phyloP scores from a whole-genome alignment of 345 rosid genomes.

The Anastatica hierochuntica region DNA sequence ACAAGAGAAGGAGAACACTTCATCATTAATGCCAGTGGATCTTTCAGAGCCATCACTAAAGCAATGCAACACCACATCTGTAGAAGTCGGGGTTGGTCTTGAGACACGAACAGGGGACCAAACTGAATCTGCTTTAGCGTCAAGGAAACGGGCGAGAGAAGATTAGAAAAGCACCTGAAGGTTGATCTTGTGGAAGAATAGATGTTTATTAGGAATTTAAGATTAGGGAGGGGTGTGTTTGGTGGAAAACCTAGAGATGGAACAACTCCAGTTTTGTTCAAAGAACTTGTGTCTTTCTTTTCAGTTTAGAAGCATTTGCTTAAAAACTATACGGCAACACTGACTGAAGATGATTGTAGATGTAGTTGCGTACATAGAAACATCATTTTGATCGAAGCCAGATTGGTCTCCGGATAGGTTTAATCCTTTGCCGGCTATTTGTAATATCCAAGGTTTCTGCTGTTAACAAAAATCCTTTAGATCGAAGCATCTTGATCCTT shows the following conservation, averaged over 20 bases:
- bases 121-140: slow-evolving; percentile 7
- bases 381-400: no score
- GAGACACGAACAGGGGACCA: background rate
- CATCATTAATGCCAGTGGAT: background rate
- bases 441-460: no score
- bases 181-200: background rate
- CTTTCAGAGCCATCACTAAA: slow-evolving; percentile 14
- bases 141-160: slow-evolving; percentile 30
- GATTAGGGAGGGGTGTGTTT: slow-evolving; percentile 6
- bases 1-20: slow-evolving; percentile 27
- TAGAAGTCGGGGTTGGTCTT: background rate
- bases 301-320: slow-evolving; percentile 9
- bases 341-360: background rate
- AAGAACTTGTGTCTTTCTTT: background rate
- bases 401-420: no score
- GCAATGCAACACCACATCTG: slow-evolving; percentile 1
- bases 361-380: no score
- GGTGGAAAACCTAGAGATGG: background rate
- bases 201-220: slow-evolving; percentile 4
- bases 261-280: slow-evolving; percentile 13
- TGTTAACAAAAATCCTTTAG: no score
- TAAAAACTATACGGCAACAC: slow-evolving; percentile 3
- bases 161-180: slow-evolving; percentile 15
- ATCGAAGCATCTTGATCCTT: no score
- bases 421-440: no score